Base-by-base conservation (phyloP, 768 basidiomycete genomes). In the Bullera alba region DNA sequence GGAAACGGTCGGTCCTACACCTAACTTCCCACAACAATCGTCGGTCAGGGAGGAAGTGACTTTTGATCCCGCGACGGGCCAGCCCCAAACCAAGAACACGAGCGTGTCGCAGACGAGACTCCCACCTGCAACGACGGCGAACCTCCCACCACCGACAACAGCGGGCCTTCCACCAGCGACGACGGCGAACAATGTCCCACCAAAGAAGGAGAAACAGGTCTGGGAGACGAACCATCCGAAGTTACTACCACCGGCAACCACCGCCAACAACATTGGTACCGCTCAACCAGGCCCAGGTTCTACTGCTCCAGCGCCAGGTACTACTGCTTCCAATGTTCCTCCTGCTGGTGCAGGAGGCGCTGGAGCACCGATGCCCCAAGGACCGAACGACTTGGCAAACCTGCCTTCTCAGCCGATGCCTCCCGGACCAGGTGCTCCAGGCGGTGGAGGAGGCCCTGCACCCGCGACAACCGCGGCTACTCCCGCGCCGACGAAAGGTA, bases 181-280 rank as follows among this genome's bases (percentile, higher is more conserved):
- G 2, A 32, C 55, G 4, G 38, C 48, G 14, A 53, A 26, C 26
- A 54, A 50, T 54, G 53, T 47, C n/a, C 52, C 51, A 21, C 34
- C 49, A n/a, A 29, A 12, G n/a, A n/a, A 8, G 37, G 37, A 17
- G 42, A 41, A 30, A 17, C 14, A 32, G 4, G 43, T 35, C n/a
- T 53, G 47, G 46, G 42, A 48, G 3, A 53, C 51, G 21, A 57
- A 57, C 46, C 56, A 57, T 37, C 42, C 56, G 6, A 54, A 52
- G 42, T 47, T 46, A 17, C 46, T 44, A 25, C 45, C 46, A 19
- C 36, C 43, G 15, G 16, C 42, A 12, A 49, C 34, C 12, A 46
- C 41, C 7, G 43, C 47, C 21, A 21, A 41, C 35, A 56, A 60
- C 22, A 41, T 53, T 3, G 48, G 51, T 29, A 42, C 54, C 8